Evolutionary conservation across 1,139 yeast genomes (phyloP).

Genomic region (Arxiozyma bovina): DNA sequence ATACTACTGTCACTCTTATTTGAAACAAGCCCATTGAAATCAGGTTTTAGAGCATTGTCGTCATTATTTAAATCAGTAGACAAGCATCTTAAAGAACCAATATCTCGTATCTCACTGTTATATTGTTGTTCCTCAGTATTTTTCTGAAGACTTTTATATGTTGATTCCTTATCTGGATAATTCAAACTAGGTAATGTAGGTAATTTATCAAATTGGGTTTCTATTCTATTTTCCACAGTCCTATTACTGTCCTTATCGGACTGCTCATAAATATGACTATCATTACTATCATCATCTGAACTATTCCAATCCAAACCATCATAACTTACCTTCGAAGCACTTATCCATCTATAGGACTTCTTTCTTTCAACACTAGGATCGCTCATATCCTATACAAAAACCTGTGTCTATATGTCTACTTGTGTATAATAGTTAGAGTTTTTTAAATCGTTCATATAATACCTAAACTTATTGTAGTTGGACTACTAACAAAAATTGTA

Average conservation of each 20-base stretch:
- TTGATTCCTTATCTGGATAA: constrained; percentile 1
- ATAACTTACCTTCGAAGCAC: constrained; percentile 44
- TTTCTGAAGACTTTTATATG: not conserved
- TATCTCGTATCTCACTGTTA: not conserved
- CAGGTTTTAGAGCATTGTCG: not conserved
- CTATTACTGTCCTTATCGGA: not conserved
- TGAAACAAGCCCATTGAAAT: not conserved
- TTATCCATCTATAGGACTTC: constrained; percentile 57
- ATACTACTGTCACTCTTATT: not conserved
- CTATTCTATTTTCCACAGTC: not conserved
- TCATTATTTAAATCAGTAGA: not conserved
- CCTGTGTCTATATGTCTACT: not conserved
- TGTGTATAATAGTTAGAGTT: too few species aligned
- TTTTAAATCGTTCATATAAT: not conserved
- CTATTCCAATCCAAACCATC: constrained; percentile 53
- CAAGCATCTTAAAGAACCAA: not conserved
- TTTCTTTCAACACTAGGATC: constrained; percentile 41
- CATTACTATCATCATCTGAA: constrained; percentile 24
- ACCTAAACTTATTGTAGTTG: not conserved
- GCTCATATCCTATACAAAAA: constrained; percentile 6
- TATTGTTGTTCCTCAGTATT: not conserved
- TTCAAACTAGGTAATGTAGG: constrained; percentile 10
- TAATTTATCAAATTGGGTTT: not conserved
- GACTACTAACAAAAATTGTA: too few species aligned
- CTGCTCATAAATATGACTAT: constrained; percentile 5